Conservation (phyloP, 1,284 basidiomycete genomes). For the Leccinum pachyderme region DNA sequence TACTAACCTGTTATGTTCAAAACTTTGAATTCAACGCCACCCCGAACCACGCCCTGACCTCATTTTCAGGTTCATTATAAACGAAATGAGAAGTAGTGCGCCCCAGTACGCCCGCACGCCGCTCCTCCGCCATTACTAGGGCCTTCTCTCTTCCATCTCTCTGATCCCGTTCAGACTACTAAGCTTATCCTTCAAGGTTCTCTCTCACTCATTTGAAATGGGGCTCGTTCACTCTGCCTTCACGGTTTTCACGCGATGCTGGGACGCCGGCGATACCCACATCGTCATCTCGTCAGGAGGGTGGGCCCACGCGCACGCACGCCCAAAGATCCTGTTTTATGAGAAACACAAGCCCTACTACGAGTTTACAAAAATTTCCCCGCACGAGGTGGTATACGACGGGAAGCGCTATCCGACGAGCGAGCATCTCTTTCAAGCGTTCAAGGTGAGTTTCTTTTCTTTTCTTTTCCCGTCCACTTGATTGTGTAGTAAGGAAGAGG, state of each 20-base stretch:
- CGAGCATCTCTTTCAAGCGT: conserved; percentile 68
- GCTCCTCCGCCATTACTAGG: background rate
- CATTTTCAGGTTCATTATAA: background rate
- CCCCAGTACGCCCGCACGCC: conserved; percentile 19
- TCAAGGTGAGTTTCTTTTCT: conserved; percentile 44
- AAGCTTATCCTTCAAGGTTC: background rate
- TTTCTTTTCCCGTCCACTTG: too few species aligned
- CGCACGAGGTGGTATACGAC: conserved; percentile 55
- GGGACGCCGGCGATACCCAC: conserved; percentile 30
- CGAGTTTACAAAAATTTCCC: conserved; percentile 66
- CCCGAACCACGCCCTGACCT: background rate
- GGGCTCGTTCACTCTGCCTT: conserved; percentile 18
- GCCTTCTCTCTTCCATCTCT: background rate
- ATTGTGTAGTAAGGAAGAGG: background rate
- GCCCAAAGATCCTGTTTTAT: conserved; percentile 51
- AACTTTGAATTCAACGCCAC: background rate
- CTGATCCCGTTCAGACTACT: background rate
- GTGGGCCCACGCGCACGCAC: conserved; percentile 26
- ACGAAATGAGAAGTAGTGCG: background rate
- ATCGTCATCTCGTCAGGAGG: conserved; percentile 28
- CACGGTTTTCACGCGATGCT: conserved; percentile 21
- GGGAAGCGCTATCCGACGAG: conserved; percentile 61
- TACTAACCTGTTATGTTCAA: background rate
- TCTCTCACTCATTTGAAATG: conserved; percentile 9
- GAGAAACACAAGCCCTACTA: conserved; percentile 59